phyloP scores from a whole-genome alignment of 129 eudicot species.

The Chrysanthemum seticuspe region DNA sequence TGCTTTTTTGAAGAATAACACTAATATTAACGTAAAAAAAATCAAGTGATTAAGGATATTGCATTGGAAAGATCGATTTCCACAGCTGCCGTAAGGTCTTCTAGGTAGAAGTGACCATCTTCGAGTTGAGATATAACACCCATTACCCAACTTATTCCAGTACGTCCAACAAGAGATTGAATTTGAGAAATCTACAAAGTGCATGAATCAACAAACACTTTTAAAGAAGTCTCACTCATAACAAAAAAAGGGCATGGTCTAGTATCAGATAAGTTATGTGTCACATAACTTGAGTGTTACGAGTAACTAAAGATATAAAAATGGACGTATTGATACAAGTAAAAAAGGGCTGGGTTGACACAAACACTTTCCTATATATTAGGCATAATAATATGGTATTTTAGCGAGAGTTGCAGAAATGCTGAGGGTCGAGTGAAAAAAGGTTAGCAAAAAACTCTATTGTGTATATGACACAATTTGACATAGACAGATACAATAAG shows the following conservation, averaged over 20 bases:
- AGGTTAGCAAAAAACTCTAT: no score
- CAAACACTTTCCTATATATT: not conserved
- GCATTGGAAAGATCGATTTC: slow-evolving; percentile 84
- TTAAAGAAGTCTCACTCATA: not conserved
- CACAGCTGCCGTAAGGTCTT: slow-evolving; percentile 91
- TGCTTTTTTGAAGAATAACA: not conserved
- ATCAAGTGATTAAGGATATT: slow-evolving; percentile 68
- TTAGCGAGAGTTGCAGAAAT: no score
- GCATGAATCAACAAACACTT: not conserved
- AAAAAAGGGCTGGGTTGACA: not conserved
- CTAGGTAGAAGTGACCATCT: slow-evolving; percentile 95
- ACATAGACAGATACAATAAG: no score
- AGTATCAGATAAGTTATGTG: not conserved
- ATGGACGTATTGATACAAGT: not conserved
- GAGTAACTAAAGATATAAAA: not conserved
- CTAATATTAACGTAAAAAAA: not conserved
- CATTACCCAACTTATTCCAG: slow-evolving; percentile 90
- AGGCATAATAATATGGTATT: no score
- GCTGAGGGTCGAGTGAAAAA: no score
- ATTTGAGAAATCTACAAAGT: slow-evolving; percentile 74
- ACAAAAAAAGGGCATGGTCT: slow-evolving; percentile 10
- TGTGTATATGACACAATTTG: no score
- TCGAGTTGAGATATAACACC: slow-evolving; percentile 97
- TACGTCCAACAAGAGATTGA: slow-evolving; percentile 81
- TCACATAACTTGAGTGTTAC: not conserved